phyloP scores from a whole-genome alignment of 495 filamentous ascomycete species.

The Lepidopterella palustris region DNA sequence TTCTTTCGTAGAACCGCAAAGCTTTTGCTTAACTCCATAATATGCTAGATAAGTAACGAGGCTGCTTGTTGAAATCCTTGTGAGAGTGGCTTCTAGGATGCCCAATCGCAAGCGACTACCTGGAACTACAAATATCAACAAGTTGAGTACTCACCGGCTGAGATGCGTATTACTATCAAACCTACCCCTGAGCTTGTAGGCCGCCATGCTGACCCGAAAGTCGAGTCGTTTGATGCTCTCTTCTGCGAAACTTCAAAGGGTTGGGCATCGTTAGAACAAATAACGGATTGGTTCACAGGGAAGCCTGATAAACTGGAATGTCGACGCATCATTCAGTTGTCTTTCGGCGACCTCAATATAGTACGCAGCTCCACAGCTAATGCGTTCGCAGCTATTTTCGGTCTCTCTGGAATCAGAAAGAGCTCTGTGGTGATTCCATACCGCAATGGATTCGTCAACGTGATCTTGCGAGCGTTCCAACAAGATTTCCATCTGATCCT shows the following conservation, averaged over 20 bases:
- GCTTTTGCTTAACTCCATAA: no score
- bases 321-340: background rate
- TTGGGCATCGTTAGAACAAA: background rate
- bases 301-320: background rate
- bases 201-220: background rate
- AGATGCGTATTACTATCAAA: conserved; percentile 11
- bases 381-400: no score
- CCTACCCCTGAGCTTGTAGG: conserved; percentile 1
- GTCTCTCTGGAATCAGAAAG: no score
- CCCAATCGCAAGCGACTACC: no score
- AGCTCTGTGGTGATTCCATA: background rate
- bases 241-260: background rate
- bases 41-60: no score
- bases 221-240: background rate
- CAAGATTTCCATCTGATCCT: conserved; percentile 37
- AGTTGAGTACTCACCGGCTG: no score
- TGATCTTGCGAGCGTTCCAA: conserved; percentile 29
- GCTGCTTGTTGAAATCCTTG: no score
- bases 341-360: conserved; percentile 1
- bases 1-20: no score
- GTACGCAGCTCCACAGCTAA: background rate
- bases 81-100: no score
- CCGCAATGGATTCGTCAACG: conserved; percentile 31
- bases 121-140: no score
- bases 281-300: background rate